Evolutionary conservation across 2,329 filamentous ascomycete genomes (phyloP), one percentile per base, ranked within the genome.

Genomic region (Orbilia brochopaga): DNA sequence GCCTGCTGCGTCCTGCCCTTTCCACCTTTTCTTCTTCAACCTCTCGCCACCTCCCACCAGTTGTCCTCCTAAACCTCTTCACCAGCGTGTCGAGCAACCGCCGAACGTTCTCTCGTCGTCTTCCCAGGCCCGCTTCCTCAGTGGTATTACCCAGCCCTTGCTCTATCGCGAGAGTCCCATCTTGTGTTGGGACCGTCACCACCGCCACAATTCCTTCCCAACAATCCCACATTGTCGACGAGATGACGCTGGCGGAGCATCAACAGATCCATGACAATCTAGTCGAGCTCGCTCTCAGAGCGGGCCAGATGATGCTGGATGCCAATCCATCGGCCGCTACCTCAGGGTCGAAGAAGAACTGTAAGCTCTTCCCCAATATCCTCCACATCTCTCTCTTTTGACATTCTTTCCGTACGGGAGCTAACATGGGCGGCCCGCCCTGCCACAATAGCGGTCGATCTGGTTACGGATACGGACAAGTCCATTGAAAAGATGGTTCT

Each of bases 391-490:
- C 5, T 2, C 15, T 21, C 17, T 37, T 19, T 35, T 27, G 19
- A 17, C n/a, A 52, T 59, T 52, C 24, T 30, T 27, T 40, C 7
- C 42, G 32, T 44, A 55, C 44, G 7, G 1, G 15, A 40, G 21
- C 42, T 48, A 51, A 72, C 44, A 58, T 75, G 27, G 66, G 74
- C 69, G 46, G n/a, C 48, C 21, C 40, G 54, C 11, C 74, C 37
- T 53, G 10, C 40, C 19, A 48, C 5, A 19, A 19, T 75, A 88
- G 87, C 87, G 64, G 86, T 85, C 76, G 87, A 89, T 77, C 84
- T 89, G 57, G 87, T 89, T 48, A 89, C 87, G 24, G 87, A 89
- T 77, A 85, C 85, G 23, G 87, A 89, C 79, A 83, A 86, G 77
- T 86, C 85, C 11, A 86, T 89, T 59, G 87, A 89, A 78, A 81